These are phyloP conservation scores for Penicillium sp. DNA, from an alignment of 2,329 filamentous ascomycete genomes.

Conservation along the genomic window DNA sequence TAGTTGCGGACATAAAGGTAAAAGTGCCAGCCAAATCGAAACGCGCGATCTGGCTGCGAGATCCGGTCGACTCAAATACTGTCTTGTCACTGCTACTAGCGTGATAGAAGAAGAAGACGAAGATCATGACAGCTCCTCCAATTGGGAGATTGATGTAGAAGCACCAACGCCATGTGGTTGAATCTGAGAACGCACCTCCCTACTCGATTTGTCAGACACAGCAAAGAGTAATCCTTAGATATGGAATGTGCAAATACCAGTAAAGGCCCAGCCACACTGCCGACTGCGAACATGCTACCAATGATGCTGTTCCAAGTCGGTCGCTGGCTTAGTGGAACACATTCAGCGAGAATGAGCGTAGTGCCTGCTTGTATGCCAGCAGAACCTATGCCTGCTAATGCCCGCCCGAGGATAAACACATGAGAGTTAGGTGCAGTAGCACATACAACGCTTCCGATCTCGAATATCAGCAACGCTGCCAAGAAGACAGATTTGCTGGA, in stretches of 20 bases:
- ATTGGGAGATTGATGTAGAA: slow-evolving; percentile 6
- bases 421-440: neutral
- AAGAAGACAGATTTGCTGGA: slow-evolving; percentile 1
- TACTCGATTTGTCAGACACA: neutral
- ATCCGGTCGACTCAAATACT: neutral
- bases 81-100: neutral
- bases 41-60: neutral
- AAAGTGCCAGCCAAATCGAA: slow-evolving; percentile 2
- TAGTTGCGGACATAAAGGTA: neutral
- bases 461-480: slow-evolving; percentile 1
- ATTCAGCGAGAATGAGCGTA: neutral
- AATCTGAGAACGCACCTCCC: slow-evolving; percentile 4
- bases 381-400: neutral
- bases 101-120: slow-evolving; percentile 1
- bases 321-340: slow-evolving; percentile 1
- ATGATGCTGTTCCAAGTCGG: slow-evolving; percentile 5
- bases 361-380: neutral
- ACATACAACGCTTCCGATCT: slow-evolving; percentile 1
- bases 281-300: slow-evolving; percentile 4
- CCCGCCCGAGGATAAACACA: neutral
- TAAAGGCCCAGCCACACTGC: slow-evolving; percentile 5
- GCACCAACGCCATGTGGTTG: slow-evolving; percentile 5
- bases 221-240: neutral
- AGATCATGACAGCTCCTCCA: slow-evolving; percentile 1
- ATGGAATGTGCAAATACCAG: neutral